Conservation (phyloP, 106 monocot genomes). For the Apostasia shenzhenica region DNA sequence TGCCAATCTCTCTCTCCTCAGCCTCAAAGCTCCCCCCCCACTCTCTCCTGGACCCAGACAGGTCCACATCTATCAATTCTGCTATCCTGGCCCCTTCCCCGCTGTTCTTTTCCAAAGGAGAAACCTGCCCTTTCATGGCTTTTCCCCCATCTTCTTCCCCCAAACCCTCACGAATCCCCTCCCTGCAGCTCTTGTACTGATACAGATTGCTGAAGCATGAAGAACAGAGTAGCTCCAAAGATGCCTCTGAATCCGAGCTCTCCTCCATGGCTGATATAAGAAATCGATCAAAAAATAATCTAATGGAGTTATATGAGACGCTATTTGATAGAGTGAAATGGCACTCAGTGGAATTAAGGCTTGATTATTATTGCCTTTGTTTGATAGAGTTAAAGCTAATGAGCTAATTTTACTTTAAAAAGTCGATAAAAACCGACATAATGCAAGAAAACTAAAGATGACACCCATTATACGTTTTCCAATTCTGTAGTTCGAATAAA, state of each 20-base stretch:
- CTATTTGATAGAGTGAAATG: too few species aligned
- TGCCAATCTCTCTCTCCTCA: not conserved
- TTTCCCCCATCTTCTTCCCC: too few species aligned
- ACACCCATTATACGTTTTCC: too few species aligned
- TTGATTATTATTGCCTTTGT: too few species aligned
- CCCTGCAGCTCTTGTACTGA: not conserved
- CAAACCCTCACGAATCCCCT: not conserved
- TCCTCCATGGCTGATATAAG: not conserved
- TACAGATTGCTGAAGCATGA: not conserved
- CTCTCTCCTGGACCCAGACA: not conserved
- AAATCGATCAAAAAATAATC: not conserved
- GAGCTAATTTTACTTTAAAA: too few species aligned
- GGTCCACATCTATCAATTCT: not conserved
- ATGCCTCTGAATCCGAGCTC: not conserved
- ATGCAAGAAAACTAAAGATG: too few species aligned
- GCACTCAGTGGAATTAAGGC: too few species aligned
- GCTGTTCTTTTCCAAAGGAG: not conserved
- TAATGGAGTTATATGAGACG: too few species aligned
- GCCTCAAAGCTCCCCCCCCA: not conserved
- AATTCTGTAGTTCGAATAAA: too few species aligned
- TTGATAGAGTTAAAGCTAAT: too few species aligned
- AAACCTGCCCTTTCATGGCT: not conserved
- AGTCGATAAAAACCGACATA: too few species aligned
- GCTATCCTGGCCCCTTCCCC: not conserved
- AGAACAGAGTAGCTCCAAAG: not conserved